Evolutionary conservation across 2,329 filamentous ascomycete species (phyloP).

Genomic region (Pyrenochaeta sp.): DNA sequence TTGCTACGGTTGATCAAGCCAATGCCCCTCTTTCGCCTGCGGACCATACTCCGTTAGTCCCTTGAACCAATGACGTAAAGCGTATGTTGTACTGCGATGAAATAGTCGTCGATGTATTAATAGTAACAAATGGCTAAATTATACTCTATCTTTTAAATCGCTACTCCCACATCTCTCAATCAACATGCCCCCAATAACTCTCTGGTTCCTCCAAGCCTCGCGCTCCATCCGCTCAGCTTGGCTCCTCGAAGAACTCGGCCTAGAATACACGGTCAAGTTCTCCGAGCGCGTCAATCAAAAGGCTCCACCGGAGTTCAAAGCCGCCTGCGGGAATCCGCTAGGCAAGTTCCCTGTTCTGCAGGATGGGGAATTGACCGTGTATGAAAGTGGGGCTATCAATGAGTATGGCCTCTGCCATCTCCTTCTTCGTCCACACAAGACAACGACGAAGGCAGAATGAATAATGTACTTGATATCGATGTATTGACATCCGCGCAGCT

Average conservation of each 20-base stretch:
- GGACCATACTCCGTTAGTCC: no score
- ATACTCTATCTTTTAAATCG: no score
- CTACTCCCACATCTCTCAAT: no score
- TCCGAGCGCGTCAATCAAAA: conserved; percentile 48
- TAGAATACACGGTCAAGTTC: conserved; percentile 53
- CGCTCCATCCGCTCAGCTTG: conserved; percentile 55
- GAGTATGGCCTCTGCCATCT: conserved; percentile 45
- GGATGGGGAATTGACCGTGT: conserved; percentile 51
- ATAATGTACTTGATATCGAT: neutral
- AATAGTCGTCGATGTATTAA: no score
- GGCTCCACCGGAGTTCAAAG: conserved; percentile 54
- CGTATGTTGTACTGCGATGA: no score
- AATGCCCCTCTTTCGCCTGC: no score
- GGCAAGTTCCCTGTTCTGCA: conserved; percentile 56
- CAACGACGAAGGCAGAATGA: neutral
- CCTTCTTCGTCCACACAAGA: no score
- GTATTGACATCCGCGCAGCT: conserved; percentile 49
- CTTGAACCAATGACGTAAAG: no score
- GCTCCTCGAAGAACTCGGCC: conserved; percentile 55
- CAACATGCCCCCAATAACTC: conserved; percentile 46
- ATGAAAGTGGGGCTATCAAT: conserved; percentile 57
- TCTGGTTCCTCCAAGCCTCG: conserved; percentile 58
- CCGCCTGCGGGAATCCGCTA: conserved; percentile 49
- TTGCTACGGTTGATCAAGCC: no score
- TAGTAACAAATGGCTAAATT: no score